Percentiles rank a stretch among this genome's conserved stretches.
phyloP scores from a whole-genome alignment of 2,329 filamentous ascomycete species.

The Sporothrix humicola region DNA sequence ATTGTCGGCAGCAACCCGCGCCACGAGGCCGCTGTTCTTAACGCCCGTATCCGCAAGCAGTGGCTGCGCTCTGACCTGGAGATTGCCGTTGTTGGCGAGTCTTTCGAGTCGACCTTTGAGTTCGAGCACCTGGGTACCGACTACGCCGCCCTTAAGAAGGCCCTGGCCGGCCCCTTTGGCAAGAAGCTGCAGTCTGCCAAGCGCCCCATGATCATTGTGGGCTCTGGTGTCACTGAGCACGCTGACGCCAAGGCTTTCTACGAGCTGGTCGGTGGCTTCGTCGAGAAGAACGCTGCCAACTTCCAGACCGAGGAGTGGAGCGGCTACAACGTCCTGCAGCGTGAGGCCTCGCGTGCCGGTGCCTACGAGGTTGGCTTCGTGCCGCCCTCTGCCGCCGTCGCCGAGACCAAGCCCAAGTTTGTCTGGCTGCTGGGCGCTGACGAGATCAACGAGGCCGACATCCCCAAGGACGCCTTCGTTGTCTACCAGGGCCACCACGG shows the following conservation, averaged over 20 bases:
- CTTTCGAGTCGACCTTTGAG: slow-evolving; percentile 93
- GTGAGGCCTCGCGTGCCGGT: slow-evolving; percentile 87
- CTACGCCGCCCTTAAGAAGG: slow-evolving; percentile 79
- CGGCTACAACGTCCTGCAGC: slow-evolving; percentile 95
- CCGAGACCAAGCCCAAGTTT: slow-evolving; percentile 88
- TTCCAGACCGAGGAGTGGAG: slow-evolving; percentile 94
- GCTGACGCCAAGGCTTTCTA: slow-evolving; percentile 90
- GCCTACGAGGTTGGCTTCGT: slow-evolving; percentile 97
- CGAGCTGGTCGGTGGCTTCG: slow-evolving; percentile 85
- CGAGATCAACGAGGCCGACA: slow-evolving; percentile 81
- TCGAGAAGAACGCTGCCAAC: slow-evolving; percentile 89
- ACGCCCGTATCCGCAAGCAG: slow-evolving; percentile 96
- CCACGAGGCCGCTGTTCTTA: slow-evolving; percentile 92
- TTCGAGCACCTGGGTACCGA: slow-evolving; percentile 88
- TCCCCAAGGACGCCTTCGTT: slow-evolving; percentile 94
- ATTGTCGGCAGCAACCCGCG: slow-evolving; percentile 94
- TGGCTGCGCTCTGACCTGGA: slow-evolving; percentile 95
- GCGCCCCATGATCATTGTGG: slow-evolving; percentile 95
- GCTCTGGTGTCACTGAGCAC: slow-evolving; percentile 90
- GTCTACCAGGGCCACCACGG: slow-evolving; percentile 99
- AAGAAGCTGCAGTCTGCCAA: slow-evolving; percentile 89
- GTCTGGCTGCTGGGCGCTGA: slow-evolving; percentile 96
- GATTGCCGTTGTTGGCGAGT: slow-evolving; percentile 87
- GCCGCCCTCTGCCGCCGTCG: slow-evolving; percentile 79
- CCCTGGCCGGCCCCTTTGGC: slow-evolving; percentile 84